A percentile compares a stretch with the other conserved stretches of the same genome.
These are phyloP conservation scores for Calonectria henricotiae DNA, from an alignment of 2,329 filamentous ascomycete genomes.

Conservation along the genomic window DNA sequence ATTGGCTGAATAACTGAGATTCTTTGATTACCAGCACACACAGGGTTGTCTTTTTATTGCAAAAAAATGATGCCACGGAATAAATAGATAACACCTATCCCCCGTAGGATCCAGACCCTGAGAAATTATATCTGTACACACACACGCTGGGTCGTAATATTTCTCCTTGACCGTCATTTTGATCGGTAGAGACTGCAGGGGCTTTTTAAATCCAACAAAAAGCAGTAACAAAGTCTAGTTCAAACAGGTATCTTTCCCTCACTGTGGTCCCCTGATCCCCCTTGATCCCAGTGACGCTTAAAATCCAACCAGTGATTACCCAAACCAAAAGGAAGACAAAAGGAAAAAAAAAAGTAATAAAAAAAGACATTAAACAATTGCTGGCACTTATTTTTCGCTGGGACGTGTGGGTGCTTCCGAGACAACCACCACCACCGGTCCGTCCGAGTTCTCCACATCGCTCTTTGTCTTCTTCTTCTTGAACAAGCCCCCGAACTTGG, in stretches of 20 bases:
- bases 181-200: slow-evolving; percentile 18
- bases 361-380: slow-evolving; percentile 4
- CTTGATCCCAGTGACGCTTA: slow-evolving; percentile 4
- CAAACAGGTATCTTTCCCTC: slow-evolving; percentile 6
- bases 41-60: too few relatives aligned
- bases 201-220: background rate
- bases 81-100: background rate
- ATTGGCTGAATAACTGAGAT: too few relatives aligned
- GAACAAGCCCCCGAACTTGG: background rate
- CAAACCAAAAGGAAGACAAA: background rate
- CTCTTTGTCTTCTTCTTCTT: slow-evolving; percentile 10
- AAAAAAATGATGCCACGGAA: too few relatives aligned
- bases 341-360: background rate
- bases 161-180: slow-evolving; percentile 2
- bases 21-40: too few relatives aligned
- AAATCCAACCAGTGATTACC: background rate
- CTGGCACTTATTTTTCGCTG: slow-evolving; percentile 1
- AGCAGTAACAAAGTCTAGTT: slow-evolving; percentile 14
- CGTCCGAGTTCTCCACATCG: slow-evolving; percentile 4
- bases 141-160: slow-evolving; percentile 8
- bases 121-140: slow-evolving; percentile 7
- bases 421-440: background rate
- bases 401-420: background rate
- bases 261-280: slow-evolving; percentile 2
- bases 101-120: background rate